Evolutionary conservation across 2,329 filamentous ascomycete genomes (phyloP).

Genomic region (Aspergillus cejpii): DNA sequence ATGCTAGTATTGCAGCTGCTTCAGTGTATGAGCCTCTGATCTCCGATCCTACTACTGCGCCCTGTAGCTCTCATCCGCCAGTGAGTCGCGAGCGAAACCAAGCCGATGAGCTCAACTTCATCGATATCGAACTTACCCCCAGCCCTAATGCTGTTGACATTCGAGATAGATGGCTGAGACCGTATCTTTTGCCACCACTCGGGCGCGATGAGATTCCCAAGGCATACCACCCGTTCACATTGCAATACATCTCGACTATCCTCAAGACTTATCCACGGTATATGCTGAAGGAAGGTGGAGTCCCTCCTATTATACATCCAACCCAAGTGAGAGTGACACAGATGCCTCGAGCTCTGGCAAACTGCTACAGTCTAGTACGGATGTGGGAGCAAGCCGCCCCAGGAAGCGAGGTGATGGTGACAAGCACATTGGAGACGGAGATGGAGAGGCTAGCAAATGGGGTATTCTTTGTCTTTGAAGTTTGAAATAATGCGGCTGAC

Average conservation of each 20-base stretch:
- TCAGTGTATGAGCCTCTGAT: background rate
- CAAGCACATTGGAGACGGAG: conserved; percentile 18
- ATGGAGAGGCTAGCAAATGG: conserved; percentile 19
- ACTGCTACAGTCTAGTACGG: conserved; percentile 25
- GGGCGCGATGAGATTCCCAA: conserved; percentile 19
- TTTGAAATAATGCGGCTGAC: too few relatives aligned
- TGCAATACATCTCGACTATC: conserved; percentile 21
- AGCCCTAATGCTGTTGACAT: conserved; percentile 21
- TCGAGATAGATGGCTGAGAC: conserved; percentile 25
- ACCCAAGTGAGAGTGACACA: conserved; percentile 10
- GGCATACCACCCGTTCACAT: conserved; percentile 16
- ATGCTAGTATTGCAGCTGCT: too few relatives aligned
- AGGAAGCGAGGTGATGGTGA: conserved; percentile 24
- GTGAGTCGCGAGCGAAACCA: background rate
- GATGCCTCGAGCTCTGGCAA: conserved; percentile 17
- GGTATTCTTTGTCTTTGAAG: conserved; percentile 7
- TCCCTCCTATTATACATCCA: conserved; percentile 24
- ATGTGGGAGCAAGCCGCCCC: conserved; percentile 22
- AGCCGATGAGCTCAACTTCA: conserved; percentile 8
- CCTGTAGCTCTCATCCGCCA: background rate
- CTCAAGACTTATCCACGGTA: conserved; percentile 22
- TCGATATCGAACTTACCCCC: conserved; percentile 11
- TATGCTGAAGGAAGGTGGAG: conserved; percentile 14
- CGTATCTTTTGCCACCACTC: conserved; percentile 17
- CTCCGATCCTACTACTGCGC: background rate